Conservation (phyloP, 352 stramenopile species). For the Globisporangium sylvaticum region DNA sequence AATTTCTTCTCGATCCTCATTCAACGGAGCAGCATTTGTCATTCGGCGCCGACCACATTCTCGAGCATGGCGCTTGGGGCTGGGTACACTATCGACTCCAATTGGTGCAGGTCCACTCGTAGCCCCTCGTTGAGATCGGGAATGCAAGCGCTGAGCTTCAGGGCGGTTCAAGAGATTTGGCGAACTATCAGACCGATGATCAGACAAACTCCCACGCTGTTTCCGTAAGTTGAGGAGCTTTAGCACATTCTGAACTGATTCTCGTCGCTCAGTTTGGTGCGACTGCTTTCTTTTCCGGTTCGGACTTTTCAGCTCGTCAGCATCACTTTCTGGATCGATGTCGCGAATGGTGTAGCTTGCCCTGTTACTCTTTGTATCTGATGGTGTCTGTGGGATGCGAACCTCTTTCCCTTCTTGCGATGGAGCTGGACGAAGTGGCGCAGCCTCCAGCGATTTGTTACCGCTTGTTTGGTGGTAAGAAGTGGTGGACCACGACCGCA, state of each 20-base stretch:
- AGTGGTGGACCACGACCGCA: neutral
- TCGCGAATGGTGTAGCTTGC: neutral
- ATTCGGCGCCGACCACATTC: neutral
- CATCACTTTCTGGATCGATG: neutral
- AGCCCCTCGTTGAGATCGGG: neutral
- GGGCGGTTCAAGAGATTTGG: conserved; percentile 8
- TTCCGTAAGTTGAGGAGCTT: conserved; percentile 53
- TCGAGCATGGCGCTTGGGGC: conserved; percentile 4
- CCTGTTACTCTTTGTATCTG: too few species aligned
- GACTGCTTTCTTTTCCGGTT: conserved; percentile 4
- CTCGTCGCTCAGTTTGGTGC: conserved; percentile 15
- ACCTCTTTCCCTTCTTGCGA: neutral
- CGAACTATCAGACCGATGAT: neutral
- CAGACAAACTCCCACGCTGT: conserved; percentile 10
- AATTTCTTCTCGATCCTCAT: neutral
- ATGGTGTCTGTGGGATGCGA: neutral
- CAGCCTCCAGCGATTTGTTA: neutral
- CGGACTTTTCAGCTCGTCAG: neutral
- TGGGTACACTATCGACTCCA: neutral
- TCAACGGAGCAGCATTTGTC: neutral
- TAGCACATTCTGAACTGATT: conserved; percentile 47
- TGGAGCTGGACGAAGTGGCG: too few species aligned
- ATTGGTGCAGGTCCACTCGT: neutral
- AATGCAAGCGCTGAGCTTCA: neutral
- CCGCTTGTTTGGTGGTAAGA: neutral